Conservation (phyloP, 2,329 filamentous ascomycete species). For the Penicillium sp. region DNA sequence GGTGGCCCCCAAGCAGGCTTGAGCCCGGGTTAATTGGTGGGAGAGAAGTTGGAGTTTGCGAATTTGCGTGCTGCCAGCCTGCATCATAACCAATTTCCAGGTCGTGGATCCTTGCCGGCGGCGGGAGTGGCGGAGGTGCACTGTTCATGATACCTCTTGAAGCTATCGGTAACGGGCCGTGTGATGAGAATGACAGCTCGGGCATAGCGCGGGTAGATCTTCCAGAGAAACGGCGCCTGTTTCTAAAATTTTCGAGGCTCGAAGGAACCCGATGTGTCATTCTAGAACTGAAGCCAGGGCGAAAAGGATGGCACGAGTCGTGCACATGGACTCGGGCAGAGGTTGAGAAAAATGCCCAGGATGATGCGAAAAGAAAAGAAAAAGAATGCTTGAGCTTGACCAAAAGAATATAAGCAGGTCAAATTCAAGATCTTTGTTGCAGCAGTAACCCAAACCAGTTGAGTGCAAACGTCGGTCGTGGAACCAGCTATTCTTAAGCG, state of each 20-base stretch:
- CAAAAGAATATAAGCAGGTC: constrained; percentile 14
- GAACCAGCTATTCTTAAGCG: constrained; percentile 23
- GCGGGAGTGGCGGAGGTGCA: constrained; percentile 65
- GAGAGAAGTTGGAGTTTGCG: constrained; percentile 48
- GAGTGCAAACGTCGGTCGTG: constrained; percentile 23
- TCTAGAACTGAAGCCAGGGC: constrained; percentile 25
- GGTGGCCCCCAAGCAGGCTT: constrained; percentile 51
- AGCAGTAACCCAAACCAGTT: constrained; percentile 28
- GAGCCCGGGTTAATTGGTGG: constrained; percentile 52
- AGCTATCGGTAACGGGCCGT: constrained; percentile 65
- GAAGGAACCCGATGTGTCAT: constrained; percentile 49
- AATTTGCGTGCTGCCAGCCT: constrained; percentile 65
- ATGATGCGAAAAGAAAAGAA: constrained; percentile 3
- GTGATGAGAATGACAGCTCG: constrained; percentile 44
- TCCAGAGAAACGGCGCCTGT: constrained; percentile 36
- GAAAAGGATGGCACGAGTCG: constrained; percentile 11
- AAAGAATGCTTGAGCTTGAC: constrained; percentile 9
- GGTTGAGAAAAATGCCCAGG: constrained; percentile 4
- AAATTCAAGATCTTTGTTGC: constrained; percentile 19
- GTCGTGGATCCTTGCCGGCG: constrained; percentile 62
- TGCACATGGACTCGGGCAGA: constrained; percentile 13
- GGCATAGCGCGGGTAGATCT: constrained; percentile 43
- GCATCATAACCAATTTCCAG: constrained; percentile 60
- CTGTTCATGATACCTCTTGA: constrained; percentile 49
- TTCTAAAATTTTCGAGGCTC: constrained; percentile 44